Evolutionary conservation across 768 basidiomycete species (phyloP).

Genomic region (Kockovaella imperatae): DNA sequence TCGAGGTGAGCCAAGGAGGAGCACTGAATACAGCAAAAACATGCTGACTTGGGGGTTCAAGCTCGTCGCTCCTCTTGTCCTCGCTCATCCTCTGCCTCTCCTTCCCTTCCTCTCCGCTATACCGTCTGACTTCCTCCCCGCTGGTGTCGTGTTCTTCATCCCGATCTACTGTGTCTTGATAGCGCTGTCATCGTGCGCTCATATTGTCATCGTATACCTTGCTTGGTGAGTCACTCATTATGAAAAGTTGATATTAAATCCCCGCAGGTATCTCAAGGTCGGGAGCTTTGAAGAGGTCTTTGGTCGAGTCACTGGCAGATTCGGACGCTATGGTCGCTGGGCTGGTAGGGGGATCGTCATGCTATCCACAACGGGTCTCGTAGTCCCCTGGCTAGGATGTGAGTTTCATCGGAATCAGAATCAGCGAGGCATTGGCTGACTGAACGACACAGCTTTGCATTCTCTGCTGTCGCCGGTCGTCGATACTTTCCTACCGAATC

Average conservation of each 20-base stretch:
- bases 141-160: conserved; percentile 40
- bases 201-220: conserved; percentile 42
- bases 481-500: conserved; percentile 16
- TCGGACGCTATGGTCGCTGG: conserved; percentile 29
- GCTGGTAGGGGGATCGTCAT: conserved; percentile 28
- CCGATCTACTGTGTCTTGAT: conserved; percentile 36
- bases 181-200: conserved; percentile 36
- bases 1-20: conserved; percentile 25
- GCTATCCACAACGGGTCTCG: conserved; percentile 23
- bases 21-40: neutral
- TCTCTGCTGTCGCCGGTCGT: conserved; percentile 32
- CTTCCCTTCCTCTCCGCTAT: conserved; percentile 36
- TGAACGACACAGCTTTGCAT: conserved; percentile 24
- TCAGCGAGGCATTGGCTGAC: neutral
- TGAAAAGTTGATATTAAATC: neutral
- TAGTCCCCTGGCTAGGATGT: conserved; percentile 39
- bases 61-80: conserved; percentile 38
- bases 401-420: conserved; percentile 7
- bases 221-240: conserved; percentile 29
- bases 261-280: conserved; percentile 41
- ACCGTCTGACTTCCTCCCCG: conserved; percentile 41
- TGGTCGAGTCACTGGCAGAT: conserved; percentile 22
- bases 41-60: conserved; percentile 3
- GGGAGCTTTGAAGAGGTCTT: conserved; percentile 39
- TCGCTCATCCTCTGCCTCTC: conserved; percentile 40